phyloP scores from a whole-genome alignment of 2,329 filamentous ascomycete genomes.

The Graphilbum fragrans region DNA sequence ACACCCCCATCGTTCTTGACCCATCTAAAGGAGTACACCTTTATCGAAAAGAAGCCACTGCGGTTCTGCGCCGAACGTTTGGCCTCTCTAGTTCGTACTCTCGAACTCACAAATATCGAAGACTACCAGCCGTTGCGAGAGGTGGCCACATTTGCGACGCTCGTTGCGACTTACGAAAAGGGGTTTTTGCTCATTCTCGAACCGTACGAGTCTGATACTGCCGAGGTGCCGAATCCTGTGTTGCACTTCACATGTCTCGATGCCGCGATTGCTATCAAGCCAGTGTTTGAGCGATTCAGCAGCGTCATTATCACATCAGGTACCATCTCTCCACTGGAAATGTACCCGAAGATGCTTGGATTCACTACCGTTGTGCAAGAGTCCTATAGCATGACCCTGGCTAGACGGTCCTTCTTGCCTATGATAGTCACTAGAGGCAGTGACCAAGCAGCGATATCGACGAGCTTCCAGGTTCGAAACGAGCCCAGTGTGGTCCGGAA shows the following conservation, averaged over 20 bases:
- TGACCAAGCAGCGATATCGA: slow-evolving; percentile 87
- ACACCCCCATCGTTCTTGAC: slow-evolving; percentile 88
- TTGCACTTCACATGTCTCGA: slow-evolving; percentile 95
- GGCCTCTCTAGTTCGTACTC: slow-evolving; percentile 84
- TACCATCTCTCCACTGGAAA: slow-evolving; percentile 91
- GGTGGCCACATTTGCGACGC: slow-evolving; percentile 91
- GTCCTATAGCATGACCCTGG: slow-evolving; percentile 94
- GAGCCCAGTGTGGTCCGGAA: slow-evolving; percentile 96
- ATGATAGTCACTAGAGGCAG: slow-evolving; percentile 96
- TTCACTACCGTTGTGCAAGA: slow-evolving; percentile 90
- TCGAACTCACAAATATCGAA: slow-evolving; percentile 95
- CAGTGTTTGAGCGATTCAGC: slow-evolving; percentile 93
- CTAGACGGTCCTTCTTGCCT: slow-evolving; percentile 85
- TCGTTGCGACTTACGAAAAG: slow-evolving; percentile 93
- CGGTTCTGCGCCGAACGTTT: slow-evolving; percentile 90
- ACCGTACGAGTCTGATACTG: slow-evolving; percentile 89
- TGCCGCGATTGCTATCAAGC: slow-evolving; percentile 94
- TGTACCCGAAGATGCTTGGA: slow-evolving; percentile 98
- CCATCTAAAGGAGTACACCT: slow-evolving; percentile 89
- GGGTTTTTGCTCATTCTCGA: slow-evolving; percentile 95
- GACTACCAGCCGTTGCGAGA: slow-evolving; percentile 96
- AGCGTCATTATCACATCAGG: slow-evolving; percentile 98
- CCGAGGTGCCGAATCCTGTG: slow-evolving; percentile 92
- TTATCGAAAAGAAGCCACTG: slow-evolving; percentile 92
- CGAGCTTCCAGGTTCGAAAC: slow-evolving; percentile 88